Conservation (phyloP, 2,329 filamentous ascomycete species). For the Cercospora zeina region DNA sequence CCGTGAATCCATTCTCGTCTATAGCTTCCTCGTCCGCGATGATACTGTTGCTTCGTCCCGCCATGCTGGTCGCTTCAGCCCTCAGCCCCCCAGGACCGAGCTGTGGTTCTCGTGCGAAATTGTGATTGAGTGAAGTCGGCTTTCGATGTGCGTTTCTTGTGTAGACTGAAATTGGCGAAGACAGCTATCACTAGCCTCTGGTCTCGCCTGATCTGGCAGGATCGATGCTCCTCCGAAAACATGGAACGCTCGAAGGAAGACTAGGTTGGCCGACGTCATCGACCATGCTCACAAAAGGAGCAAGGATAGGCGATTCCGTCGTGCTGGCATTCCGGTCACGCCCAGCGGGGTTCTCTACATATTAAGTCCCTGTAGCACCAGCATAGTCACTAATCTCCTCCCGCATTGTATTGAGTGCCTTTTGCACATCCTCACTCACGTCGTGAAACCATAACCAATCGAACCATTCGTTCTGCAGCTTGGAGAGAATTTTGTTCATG, state of each 20-base stretch:
- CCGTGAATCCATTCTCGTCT: constrained; percentile 11
- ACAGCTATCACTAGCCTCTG: too few relatives aligned
- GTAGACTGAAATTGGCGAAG: too few relatives aligned
- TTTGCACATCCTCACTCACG: constrained; percentile 13
- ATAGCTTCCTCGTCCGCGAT: constrained; percentile 9
- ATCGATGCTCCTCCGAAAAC: too few relatives aligned
- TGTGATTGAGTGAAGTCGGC: neutral
- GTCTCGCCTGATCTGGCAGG: too few relatives aligned
- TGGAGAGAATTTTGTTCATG: constrained; percentile 21
- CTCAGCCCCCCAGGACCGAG: too few relatives aligned
- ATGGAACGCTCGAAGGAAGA: too few relatives aligned
- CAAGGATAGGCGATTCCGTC: neutral
- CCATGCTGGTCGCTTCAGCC: neutral
- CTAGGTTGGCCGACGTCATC: neutral
- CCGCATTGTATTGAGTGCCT: constrained; percentile 1
- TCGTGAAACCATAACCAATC: constrained; percentile 27
- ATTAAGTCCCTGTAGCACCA: neutral
- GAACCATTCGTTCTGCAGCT: constrained; percentile 19
- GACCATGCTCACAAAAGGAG: neutral
- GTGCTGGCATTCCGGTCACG: too few relatives aligned
- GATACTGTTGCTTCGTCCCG: neutral
- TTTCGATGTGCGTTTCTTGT: neutral
- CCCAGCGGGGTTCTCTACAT: too few relatives aligned
- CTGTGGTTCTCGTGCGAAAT: neutral
- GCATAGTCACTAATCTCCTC: neutral